These are phyloP conservation scores for Phoma sp. DNA, from an alignment of 2,329 filamentous ascomycete species.

Conservation along the genomic window DNA sequence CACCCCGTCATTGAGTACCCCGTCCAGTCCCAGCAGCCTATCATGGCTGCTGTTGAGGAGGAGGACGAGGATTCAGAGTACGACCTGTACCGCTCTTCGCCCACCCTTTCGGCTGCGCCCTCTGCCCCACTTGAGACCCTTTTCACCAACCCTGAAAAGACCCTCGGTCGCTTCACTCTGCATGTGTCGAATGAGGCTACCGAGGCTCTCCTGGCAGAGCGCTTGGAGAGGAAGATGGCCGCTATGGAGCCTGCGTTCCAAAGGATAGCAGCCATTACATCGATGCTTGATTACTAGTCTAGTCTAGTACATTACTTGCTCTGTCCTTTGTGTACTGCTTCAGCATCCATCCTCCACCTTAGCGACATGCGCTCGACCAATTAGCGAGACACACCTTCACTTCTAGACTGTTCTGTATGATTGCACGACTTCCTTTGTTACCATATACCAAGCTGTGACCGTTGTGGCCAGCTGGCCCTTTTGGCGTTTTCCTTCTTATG, in stretches of 20 bases:
- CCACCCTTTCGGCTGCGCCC: conserved; percentile 34
- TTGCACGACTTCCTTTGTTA: conserved; percentile 43
- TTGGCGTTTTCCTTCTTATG: conserved; percentile 4
- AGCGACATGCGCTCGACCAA: conserved; percentile 4
- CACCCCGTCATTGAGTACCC: conserved; percentile 56
- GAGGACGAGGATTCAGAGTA: conserved; percentile 67
- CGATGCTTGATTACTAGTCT: conserved; percentile 39
- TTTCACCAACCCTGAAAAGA: conserved; percentile 68
- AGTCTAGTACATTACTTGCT: background rate
- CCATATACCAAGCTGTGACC: conserved; percentile 24
- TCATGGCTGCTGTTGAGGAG: conserved; percentile 23
- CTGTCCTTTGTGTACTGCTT: background rate
- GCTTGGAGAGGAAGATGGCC: conserved; percentile 44
- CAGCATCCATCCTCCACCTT: conserved; percentile 13
- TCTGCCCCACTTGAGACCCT: conserved; percentile 39
- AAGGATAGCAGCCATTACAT: conserved; percentile 44
- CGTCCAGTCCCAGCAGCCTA: conserved; percentile 30
- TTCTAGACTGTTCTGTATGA: conserved; percentile 37
- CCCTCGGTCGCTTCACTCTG: conserved; percentile 67
- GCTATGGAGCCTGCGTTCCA: conserved; percentile 43
- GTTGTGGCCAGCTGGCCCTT: conserved; percentile 21
- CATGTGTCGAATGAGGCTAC: conserved; percentile 62
- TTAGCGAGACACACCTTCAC: conserved; percentile 2
- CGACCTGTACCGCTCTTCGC: conserved; percentile 63
- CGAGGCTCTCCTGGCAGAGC: conserved; percentile 39